Percentiles rank a stretch among this genome's conserved stretches.
phyloP scores from a whole-genome alignment of 257 asterid genomes.

The Solanum sitiens region DNA sequence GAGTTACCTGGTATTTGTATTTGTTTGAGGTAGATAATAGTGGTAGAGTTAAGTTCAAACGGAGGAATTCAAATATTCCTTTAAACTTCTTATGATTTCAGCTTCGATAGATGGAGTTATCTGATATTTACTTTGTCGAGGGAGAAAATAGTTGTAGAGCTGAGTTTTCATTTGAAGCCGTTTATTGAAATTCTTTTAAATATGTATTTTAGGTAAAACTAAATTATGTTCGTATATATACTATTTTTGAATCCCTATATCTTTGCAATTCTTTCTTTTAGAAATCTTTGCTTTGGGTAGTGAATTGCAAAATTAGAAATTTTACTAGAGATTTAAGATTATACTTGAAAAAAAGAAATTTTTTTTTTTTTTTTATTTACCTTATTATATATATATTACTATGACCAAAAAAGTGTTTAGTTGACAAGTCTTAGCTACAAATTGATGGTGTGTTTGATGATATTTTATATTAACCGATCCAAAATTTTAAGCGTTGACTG shows the following conservation, averaged over 20 bases:
- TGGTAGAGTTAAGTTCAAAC: background rate
- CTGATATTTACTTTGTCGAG: too few relatives aligned
- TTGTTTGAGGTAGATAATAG: background rate
- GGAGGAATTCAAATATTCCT: too few relatives aligned
- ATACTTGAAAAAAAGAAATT: too few relatives aligned
- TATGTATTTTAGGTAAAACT: background rate
- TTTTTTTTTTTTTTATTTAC: too few relatives aligned
- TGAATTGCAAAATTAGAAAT: too few relatives aligned
- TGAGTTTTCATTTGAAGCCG: too few relatives aligned
- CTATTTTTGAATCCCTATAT: too few relatives aligned
- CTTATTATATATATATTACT: too few relatives aligned
- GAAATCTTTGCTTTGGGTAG: background rate
- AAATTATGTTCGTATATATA: background rate
- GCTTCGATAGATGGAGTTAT: too few relatives aligned
- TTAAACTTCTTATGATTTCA: too few relatives aligned
- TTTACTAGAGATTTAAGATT: background rate
- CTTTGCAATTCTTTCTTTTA: background rate
- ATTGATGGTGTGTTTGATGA: too few relatives aligned
- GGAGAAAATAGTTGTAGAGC: too few relatives aligned
- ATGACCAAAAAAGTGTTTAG: background rate
- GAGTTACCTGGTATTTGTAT: background rate
- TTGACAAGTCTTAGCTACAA: background rate
- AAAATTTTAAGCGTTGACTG: background rate
- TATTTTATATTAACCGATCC: background rate
- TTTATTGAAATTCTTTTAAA: background rate